A percentile compares a stretch with the other conserved stretches of the same genome.
Evolutionary conservation across 495 filamentous ascomycete species (phyloP).

Genomic region (Talaromyces stipitatus): DNA sequence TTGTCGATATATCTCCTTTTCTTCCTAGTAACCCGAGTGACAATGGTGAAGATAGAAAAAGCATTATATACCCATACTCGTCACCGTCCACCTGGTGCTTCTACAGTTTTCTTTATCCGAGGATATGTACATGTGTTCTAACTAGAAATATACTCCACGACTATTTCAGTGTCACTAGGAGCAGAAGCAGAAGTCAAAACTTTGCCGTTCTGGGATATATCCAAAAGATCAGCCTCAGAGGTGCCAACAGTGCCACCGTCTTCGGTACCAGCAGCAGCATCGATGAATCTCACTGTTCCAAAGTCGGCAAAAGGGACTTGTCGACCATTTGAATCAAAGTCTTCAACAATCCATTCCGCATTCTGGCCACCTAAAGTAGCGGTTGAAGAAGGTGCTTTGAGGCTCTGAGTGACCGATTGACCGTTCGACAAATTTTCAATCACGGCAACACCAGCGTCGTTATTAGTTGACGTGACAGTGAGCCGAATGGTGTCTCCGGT

Average conservation of each 20-base stretch:
- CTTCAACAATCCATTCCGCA: constrained; percentile 63
- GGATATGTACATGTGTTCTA: background rate
- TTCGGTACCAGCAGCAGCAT: constrained; percentile 26
- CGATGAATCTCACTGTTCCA: constrained; percentile 41
- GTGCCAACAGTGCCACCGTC: constrained; percentile 20
- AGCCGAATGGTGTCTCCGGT: constrained; percentile 50
- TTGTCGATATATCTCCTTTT: too few relatives aligned
- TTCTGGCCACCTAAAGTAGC: constrained; percentile 40
- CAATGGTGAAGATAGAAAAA: too few relatives aligned
- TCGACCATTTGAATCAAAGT: constrained; percentile 39
- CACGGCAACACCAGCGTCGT: constrained; percentile 41
- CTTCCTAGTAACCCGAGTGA: too few relatives aligned
- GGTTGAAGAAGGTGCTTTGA: constrained; percentile 24
- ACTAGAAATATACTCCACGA: constrained; percentile 17
- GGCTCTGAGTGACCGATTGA: constrained; percentile 41
- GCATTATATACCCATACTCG: too few relatives aligned
- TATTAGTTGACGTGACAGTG: constrained; percentile 41
- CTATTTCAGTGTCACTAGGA: constrained; percentile 27
- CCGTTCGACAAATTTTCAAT: constrained; percentile 51
- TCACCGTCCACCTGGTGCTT: too few relatives aligned
- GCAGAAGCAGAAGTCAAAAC: constrained; percentile 40
- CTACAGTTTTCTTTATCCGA: background rate
- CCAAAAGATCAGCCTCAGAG: constrained; percentile 36
- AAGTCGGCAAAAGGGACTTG: constrained; percentile 50
- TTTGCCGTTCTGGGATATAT: constrained; percentile 42